These are phyloP conservation scores for Escallonia herrerae DNA, from an alignment of 129 eudicot species.

Conservation along the genomic window DNA sequence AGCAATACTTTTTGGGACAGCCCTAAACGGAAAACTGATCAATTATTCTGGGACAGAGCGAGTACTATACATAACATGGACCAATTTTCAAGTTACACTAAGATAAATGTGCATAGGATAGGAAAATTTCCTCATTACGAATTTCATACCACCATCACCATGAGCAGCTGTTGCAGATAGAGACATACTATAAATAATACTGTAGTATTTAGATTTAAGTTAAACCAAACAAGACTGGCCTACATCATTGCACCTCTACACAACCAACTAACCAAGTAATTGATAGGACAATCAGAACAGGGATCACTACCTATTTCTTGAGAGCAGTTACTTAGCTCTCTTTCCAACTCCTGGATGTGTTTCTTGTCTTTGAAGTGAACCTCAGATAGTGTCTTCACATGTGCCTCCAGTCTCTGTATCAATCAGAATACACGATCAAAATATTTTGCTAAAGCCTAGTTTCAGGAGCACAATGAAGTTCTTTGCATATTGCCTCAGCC, in stretches of 20 bases:
- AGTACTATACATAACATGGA: no score
- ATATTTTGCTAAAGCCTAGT: background rate
- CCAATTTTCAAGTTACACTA: no score
- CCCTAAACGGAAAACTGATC: no score
- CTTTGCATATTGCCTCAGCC: no score
- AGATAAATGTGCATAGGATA: no score
- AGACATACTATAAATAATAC: background rate
- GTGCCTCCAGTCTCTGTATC: constrained; percentile 63
- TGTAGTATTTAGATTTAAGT: background rate
- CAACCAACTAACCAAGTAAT: background rate
- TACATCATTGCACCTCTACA: background rate
- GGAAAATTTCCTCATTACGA: no score
- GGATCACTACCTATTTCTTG: constrained; percentile 72
- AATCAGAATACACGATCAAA: constrained; percentile 13
- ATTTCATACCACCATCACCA: background rate
- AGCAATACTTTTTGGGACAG: no score
- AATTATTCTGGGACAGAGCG: no score
- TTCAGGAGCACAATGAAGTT: no score
- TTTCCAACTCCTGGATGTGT: constrained; percentile 64
- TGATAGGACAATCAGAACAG: background rate
- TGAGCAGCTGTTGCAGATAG: background rate
- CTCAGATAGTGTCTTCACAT: constrained; percentile 55
- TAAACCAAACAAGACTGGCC: background rate
- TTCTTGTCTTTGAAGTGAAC: constrained; percentile 62
- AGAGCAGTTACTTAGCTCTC: constrained; percentile 77